phyloP scores from a whole-genome alignment of 306 rosid species.

The Quercus variabilis region DNA sequence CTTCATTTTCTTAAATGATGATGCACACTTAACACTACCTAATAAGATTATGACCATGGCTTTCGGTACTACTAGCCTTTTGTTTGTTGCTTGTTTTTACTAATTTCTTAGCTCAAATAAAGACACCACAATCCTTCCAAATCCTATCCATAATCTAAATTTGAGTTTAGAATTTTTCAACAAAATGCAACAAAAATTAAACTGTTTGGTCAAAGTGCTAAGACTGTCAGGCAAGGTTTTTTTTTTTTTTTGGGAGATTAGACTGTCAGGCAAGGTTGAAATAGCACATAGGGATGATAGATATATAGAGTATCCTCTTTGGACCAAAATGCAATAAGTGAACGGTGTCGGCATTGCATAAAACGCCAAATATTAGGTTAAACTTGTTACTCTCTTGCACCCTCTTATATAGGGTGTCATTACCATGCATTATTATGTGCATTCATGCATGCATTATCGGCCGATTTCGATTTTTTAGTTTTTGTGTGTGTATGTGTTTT shows the following conservation, averaged over 20 bases:
- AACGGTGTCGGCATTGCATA: constrained; percentile 9
- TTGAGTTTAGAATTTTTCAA: neutral
- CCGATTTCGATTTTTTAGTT: too few species aligned
- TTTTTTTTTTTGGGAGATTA: too few species aligned
- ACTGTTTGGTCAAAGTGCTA: too few species aligned
- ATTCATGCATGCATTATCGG: neutral
- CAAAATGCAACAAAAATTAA: neutral
- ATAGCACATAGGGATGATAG: too few species aligned
- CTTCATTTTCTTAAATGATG: neutral
- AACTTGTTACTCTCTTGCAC: neutral
- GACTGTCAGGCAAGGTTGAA: too few species aligned
- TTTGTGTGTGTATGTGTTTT: too few species aligned
- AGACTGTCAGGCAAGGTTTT: too few species aligned
- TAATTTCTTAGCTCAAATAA: neutral
- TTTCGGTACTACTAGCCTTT: neutral
- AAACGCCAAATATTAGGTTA: constrained; percentile 7
- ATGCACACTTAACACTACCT: neutral
- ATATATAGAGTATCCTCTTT: neutral
- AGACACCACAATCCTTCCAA: neutral
- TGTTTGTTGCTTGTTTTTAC: constrained; percentile 7
- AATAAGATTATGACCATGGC: constrained; percentile 9
- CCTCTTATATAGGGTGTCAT: neutral
- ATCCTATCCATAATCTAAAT: neutral
- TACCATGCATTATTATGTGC: neutral
- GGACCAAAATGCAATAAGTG: constrained; percentile 4